phyloP scores from a whole-genome alignment of 2,329 filamentous ascomycete species.

The Arthrobotrys megalospora region DNA sequence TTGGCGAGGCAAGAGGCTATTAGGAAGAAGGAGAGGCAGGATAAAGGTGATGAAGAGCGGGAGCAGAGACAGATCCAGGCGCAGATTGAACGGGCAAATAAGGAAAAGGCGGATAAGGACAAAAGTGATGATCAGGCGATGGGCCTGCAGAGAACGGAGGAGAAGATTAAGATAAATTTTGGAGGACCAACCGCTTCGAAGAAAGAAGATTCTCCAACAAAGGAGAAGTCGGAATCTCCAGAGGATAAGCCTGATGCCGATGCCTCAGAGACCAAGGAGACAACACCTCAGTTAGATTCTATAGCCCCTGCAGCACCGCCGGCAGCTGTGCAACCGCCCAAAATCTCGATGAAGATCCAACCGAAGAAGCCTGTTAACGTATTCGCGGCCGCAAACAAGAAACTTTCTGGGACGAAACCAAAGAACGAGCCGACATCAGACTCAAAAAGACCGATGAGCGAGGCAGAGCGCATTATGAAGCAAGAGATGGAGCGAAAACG shows the following conservation, averaged over 20 bases:
- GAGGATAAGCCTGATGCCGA: constrained; percentile 40
- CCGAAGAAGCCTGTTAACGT: constrained; percentile 83
- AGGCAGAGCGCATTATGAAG: constrained; percentile 90
- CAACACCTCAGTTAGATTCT: constrained; percentile 34
- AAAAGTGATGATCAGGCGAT: constrained; percentile 68
- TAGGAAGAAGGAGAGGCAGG: constrained; percentile 84
- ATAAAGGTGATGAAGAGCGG: constrained; percentile 90
- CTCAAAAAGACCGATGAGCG: constrained; percentile 83
- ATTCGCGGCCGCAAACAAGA: constrained; percentile 75
- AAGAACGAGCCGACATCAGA: constrained; percentile 69
- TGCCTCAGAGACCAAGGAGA: constrained; percentile 42
- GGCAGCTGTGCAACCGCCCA: constrained; percentile 64
- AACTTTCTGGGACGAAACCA: constrained; percentile 77
- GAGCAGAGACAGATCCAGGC: constrained; percentile 86
- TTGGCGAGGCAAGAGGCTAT: constrained; percentile 84
- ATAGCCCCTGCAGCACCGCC: constrained; percentile 46
- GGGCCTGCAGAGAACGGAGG: constrained; percentile 75
- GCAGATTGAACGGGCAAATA: constrained; percentile 78
- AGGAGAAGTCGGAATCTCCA: constrained; percentile 39
- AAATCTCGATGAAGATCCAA: constrained; percentile 77
- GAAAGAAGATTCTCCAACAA: constrained; percentile 42
- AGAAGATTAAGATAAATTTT: constrained; percentile 82
- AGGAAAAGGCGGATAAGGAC: constrained; percentile 73
- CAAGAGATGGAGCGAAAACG: constrained; percentile 83
- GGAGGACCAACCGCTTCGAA: constrained; percentile 66